Conservation (phyloP, 2,329 filamentous ascomycete genomes). For the Aspergillus sojae region DNA sequence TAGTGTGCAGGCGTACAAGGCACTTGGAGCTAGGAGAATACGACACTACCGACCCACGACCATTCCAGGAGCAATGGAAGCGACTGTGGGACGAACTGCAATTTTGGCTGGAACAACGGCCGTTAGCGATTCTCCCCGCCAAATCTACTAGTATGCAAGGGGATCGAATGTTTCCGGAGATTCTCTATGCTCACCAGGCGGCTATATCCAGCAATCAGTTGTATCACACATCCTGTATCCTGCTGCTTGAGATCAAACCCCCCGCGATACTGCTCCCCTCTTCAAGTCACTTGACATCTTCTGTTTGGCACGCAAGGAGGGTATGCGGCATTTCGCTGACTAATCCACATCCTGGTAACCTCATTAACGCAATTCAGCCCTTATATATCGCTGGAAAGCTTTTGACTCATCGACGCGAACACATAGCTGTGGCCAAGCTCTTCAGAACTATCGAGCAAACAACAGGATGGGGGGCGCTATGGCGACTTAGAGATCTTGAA, state of each 20-base stretch:
- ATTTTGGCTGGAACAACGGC: slow-evolving; percentile 51
- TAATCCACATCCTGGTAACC: slow-evolving; percentile 56
- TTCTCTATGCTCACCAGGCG: slow-evolving; percentile 56
- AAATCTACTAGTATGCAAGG: slow-evolving; percentile 42
- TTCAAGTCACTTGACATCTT: slow-evolving; percentile 36
- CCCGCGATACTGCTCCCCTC: slow-evolving; percentile 24
- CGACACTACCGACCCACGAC: slow-evolving; percentile 41
- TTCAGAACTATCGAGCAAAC: slow-evolving; percentile 54
- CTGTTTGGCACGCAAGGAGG: slow-evolving; percentile 57
- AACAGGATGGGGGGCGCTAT: slow-evolving; percentile 57
- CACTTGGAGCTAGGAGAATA: slow-evolving; percentile 50
- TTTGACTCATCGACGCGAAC: slow-evolving; percentile 53
- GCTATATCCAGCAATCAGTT: slow-evolving; percentile 60
- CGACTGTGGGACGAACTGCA: slow-evolving; percentile 54
- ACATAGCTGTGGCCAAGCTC: slow-evolving; percentile 35
- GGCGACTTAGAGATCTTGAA: slow-evolving; percentile 56
- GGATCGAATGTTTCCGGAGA: slow-evolving; percentile 51
- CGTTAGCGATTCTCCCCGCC: slow-evolving; percentile 50
- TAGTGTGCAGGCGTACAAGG: slow-evolving; percentile 52
- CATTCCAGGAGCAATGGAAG: slow-evolving; percentile 49
- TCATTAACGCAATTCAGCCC: slow-evolving; percentile 61
- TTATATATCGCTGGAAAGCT: slow-evolving; percentile 58
- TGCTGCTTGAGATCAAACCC: slow-evolving; percentile 52
- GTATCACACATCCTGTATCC: slow-evolving; percentile 57
- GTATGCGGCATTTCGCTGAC: slow-evolving; percentile 59